phyloP scores from a whole-genome alignment of 1,284 basidiomycete species.

The Mycena citricolor region DNA sequence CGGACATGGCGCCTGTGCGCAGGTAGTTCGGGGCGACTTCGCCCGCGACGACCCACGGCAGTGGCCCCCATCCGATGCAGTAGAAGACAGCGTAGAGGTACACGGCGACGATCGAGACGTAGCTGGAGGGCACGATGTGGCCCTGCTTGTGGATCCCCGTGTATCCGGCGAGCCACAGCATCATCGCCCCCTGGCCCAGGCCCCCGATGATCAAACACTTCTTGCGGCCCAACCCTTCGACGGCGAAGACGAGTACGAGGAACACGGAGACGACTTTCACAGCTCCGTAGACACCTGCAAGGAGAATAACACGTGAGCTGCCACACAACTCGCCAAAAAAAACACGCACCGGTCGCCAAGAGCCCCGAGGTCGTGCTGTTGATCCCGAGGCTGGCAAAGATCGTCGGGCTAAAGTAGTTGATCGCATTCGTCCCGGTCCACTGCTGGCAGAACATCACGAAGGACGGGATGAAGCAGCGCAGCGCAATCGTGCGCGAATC shows the following conservation, averaged over 20 bases:
- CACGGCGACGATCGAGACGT: slow-evolving; percentile 48
- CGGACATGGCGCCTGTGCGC: slow-evolving; percentile 41
- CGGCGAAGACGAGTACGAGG: slow-evolving; percentile 40
- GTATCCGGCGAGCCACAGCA: slow-evolving; percentile 53
- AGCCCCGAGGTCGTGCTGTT: slow-evolving; percentile 48
- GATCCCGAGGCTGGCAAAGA: slow-evolving; percentile 56
- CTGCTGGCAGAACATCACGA: slow-evolving; percentile 56
- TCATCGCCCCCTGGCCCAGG: slow-evolving; percentile 43
- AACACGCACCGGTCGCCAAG: slow-evolving; percentile 46
- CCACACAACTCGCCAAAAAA: neutral
- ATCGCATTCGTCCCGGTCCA: slow-evolving; percentile 63
- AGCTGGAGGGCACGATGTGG: slow-evolving; percentile 41
- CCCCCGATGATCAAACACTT: slow-evolving; percentile 46
- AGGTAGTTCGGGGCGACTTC: slow-evolving; percentile 52
- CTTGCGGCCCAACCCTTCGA: slow-evolving; percentile 47
- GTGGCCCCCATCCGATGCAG: slow-evolving; percentile 42
- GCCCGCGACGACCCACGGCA: slow-evolving; percentile 46
- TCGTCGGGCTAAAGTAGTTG: slow-evolving; percentile 54
- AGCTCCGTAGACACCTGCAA: slow-evolving; percentile 54
- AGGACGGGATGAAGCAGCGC: slow-evolving; percentile 50
- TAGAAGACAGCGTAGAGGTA: slow-evolving; percentile 51
- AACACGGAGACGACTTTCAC: slow-evolving; percentile 52
- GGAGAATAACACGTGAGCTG: neutral
- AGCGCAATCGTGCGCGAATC: slow-evolving; percentile 43
- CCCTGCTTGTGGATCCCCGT: slow-evolving; percentile 34